Base-by-base conservation (phyloP, 495 filamentous ascomycete genomes). In the Monascus purpureus region DNA sequence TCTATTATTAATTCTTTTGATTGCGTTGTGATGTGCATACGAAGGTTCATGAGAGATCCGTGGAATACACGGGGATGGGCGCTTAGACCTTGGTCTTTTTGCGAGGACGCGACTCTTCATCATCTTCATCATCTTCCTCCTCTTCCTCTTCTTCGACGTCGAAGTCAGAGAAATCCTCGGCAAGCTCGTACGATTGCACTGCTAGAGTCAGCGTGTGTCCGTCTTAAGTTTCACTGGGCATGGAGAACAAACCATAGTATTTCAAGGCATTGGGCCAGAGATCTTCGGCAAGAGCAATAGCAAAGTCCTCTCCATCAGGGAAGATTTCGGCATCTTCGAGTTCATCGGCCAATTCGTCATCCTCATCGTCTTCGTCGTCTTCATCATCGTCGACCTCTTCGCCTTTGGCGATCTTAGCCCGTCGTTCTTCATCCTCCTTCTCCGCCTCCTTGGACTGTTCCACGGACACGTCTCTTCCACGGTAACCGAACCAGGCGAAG, bases 401-500 rank as follows among this genome's bases (percentile, higher is more conserved):
- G 11, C 68, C 70, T 12, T 58, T 64, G 42, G 60, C 60, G 31
- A 68, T 46, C 46, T 70, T 72, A 47, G 61, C 58, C 38, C 66
- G 67, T 28, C 55, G 56, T 61, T 78, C 73, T 14, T 61, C 47
- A 32, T 81, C 70, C 42, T 71, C 54, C 54, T 70, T 61, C 2
- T 40, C 55, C 3, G 74, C 79, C 24, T 59, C 45, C 41, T 56
- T 59, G 44, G 67, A 77, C 60, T 87, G 74, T 54, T 81, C 78
- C 8, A 74, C 80, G 13, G 69, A 69, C 40, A 88, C 57, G 27
- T 65, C 60, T 29, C 65, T 53, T 15, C 80, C 74, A 20, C 71
- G 66, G 63, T 70, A 94, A 25, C 75, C 80, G 49, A 96, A 94
- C 72, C 74, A 86, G 24, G 73, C 68, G 52, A 94, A 96, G 64